Evolutionary conservation across 1,284 basidiomycete species (phyloP).

Genomic region (Fomitopsis palustris): DNA sequence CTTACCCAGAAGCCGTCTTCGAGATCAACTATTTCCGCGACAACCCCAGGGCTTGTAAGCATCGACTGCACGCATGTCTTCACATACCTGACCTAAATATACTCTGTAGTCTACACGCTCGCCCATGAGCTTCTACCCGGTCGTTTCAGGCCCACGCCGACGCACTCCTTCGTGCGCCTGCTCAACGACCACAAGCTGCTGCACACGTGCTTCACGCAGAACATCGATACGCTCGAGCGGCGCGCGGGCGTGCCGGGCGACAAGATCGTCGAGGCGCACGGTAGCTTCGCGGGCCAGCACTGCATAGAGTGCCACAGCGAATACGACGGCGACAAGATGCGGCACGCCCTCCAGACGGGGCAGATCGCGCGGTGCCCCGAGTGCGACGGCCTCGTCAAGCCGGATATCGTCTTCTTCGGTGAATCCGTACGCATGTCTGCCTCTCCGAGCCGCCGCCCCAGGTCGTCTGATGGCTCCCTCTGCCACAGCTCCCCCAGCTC

Average conservation of each 20-base stretch:
- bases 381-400: slow-evolving; percentile 80
- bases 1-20: slow-evolving; percentile 81
- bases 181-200: slow-evolving; percentile 65
- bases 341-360: slow-evolving; percentile 50
- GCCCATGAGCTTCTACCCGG: slow-evolving; percentile 91
- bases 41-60: slow-evolving; percentile 72
- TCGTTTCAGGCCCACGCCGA: slow-evolving; percentile 80
- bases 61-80: neutral
- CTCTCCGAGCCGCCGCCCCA: too few relatives aligned
- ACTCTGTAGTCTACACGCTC: slow-evolving; percentile 70
- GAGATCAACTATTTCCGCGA: slow-evolving; percentile 71
- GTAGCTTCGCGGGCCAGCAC: slow-evolving; percentile 80
- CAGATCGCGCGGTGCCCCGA: slow-evolving; percentile 61
- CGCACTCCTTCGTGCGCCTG: slow-evolving; percentile 88
- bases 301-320: slow-evolving; percentile 70
- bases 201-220: slow-evolving; percentile 81
- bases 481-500: slow-evolving; percentile 49
- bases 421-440: slow-evolving; percentile 52
- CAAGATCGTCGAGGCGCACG: slow-evolving; percentile 91
- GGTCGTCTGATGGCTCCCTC: neutral
- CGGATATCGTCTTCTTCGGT: slow-evolving; percentile 95
- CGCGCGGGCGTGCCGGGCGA: slow-evolving; percentile 74
- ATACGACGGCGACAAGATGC: slow-evolving; percentile 70
- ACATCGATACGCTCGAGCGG: slow-evolving; percentile 92
- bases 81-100: neutral